phyloP scores from a whole-genome alignment of 179 eudicot genomes.

The Beta macrorhiza region DNA sequence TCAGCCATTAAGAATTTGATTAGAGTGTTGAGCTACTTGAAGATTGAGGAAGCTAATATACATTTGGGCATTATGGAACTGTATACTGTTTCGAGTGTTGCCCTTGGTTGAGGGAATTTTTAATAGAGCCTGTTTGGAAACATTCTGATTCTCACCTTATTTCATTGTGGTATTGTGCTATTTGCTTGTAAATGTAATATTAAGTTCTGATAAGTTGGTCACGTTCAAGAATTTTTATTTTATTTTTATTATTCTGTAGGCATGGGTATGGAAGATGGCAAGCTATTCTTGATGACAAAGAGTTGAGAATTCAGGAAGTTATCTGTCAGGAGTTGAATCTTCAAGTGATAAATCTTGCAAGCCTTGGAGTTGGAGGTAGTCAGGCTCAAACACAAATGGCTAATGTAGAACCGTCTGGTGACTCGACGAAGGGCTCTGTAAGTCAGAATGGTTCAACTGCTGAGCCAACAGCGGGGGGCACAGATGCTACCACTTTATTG shows the following conservation, averaged over 20 bases:
- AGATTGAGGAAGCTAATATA: not conserved
- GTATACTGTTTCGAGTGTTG: not conserved
- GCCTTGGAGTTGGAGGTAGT: slow-evolving; percentile 50
- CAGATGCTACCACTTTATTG: slow-evolving; percentile 46
- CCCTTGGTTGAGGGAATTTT: not conserved
- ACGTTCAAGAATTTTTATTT: not conserved
- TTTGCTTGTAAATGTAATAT: not conserved
- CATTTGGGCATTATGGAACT: not conserved
- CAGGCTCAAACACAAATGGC: slow-evolving; percentile 44
- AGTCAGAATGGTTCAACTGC: slow-evolving; percentile 45
- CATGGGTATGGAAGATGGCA: slow-evolving; percentile 99
- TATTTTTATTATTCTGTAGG: slow-evolving; percentile 39
- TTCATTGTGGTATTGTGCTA: not conserved
- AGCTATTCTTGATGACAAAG: slow-evolving; percentile 96
- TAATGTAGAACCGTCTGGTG: slow-evolving; percentile 36
- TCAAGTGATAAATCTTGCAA: slow-evolving; percentile 54
- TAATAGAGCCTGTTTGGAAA: not conserved
- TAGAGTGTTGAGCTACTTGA: not conserved
- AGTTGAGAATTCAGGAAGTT: slow-evolving; percentile 66
- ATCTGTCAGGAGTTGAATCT: slow-evolving; percentile 88
- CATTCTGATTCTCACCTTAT: not conserved
- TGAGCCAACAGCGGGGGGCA: slow-evolving; percentile 42
- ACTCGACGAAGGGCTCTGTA: slow-evolving; percentile 37
- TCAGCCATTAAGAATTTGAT: not conserved
- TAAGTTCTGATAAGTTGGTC: slow-evolving; percentile 12